Evolutionary conservation across 176 grass and related monocot genomes (phyloP).

Genomic region (Oryza glumipatula): DNA sequence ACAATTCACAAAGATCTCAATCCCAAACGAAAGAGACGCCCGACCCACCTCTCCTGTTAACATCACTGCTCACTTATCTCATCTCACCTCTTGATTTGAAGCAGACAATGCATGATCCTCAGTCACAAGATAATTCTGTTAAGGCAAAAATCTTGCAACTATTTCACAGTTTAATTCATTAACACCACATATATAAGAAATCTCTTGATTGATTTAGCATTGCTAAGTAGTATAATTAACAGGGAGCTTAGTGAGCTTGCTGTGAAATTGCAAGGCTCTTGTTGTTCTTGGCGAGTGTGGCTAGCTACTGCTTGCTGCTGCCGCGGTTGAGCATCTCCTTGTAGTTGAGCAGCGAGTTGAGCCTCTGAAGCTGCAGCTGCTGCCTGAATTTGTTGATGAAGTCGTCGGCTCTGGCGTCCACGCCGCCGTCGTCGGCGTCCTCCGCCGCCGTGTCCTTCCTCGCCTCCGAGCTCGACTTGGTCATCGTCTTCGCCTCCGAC

Average conservation of each 20-base stretch:
- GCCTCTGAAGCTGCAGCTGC: constrained; percentile 83
- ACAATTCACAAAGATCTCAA: neutral
- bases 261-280: neutral
- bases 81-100: neutral
- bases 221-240: neutral
- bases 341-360: constrained; percentile 82
- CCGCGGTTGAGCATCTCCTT: constrained; percentile 77
- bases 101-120: neutral
- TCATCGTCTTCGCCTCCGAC: constrained; percentile 24
- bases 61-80: constrained; percentile 24
- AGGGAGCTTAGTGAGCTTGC: neutral
- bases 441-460: neutral
- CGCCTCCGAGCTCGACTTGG: constrained; percentile 49
- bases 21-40: constrained; percentile 7
- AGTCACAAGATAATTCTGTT: neutral
- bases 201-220: neutral
- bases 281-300: neutral
- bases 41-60: neutral
- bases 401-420: constrained; percentile 66
- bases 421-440: constrained; percentile 40
- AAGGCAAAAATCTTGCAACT: neutral
- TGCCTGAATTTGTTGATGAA: constrained; percentile 86
- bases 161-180: constrained; percentile 1
- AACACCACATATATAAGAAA: neutral
- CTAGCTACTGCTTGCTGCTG: constrained; percentile 16